Base-by-base conservation (phyloP, 148 eudicot species). In the Beta vulgaris region DNA sequence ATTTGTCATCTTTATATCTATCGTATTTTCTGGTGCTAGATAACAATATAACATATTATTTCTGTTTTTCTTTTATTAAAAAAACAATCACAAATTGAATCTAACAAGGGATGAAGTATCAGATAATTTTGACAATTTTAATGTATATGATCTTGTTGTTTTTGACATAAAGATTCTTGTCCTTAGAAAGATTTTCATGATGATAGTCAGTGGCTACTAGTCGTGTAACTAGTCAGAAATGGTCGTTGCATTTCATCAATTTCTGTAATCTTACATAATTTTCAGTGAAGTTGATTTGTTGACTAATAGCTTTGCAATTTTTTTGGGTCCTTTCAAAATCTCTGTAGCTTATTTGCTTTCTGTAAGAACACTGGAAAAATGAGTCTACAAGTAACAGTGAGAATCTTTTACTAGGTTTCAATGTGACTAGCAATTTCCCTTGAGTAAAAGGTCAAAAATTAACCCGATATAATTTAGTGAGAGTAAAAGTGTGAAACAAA, bases 281-380 rank as follows among this genome's bases (percentile, higher is more conserved):
- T 79, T 79, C 82, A 57, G 82, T 58, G 81, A 57, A 18, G 26
- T 19, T n/a, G n/a, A n/a, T 7, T n/a, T 32, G 44, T 60, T 29
- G 7, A 62, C 31, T 54, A 25, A n/a, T 6, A 32, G 14, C 21
- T 73, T 32, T 44, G 58, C 69, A 73, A 7, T 8, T n/a, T 25
- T 31, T 15, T 31, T 35, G 14, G 53, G 51, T 7, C 25, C 28
- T 53, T 13, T 40, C 32, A 37, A 25, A n/a, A 2, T 3, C 14
- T 31, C n/a, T 23, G 3, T 29, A 1, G 9, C 23, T 53, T 58
- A 6, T 57, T 13, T n/a, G 25, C 35, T 42, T 43, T 26, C 53
- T 42, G 21, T 42, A 42, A 67, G 6, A 25, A 6, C 35, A 43
- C 71, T 43, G 16, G 6, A 36, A n/a, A 36, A 8, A 13, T 28